A percentile compares a stretch with the other conserved stretches of the same genome.
phyloP scores from a whole-genome alignment of 306 rosid genomes.

The Quercus robur region DNA sequence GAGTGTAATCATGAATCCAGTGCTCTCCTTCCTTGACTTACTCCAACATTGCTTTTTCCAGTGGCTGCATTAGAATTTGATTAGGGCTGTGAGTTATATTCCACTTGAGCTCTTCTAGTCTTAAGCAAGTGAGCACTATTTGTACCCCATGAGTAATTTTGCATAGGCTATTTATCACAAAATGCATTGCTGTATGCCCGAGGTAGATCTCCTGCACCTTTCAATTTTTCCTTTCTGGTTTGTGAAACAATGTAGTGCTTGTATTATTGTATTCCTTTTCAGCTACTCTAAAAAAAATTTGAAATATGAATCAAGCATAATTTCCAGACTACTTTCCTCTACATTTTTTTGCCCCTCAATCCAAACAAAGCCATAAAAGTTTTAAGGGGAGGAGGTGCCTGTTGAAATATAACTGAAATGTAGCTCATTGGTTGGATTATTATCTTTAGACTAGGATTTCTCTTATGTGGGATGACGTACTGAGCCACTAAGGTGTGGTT shows the following conservation, averaged over 20 bases:
- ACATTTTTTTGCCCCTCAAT: no score
- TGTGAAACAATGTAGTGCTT: not conserved
- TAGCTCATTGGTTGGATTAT: no score
- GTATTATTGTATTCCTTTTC: not conserved
- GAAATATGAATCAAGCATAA: no score
- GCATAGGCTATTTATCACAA: not conserved
- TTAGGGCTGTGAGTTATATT: not conserved
- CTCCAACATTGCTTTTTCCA: not conserved
- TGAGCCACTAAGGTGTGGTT: no score
- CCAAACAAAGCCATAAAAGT: no score
- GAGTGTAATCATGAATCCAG: slow-evolving; percentile 3
- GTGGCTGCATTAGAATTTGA: not conserved
- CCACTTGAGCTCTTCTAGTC: not conserved
- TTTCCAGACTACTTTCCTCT: no score
- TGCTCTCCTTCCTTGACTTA: not conserved
- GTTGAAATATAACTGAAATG: no score
- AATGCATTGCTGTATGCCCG: not conserved
- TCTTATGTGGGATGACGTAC: no score
- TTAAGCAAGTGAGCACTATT: not conserved
- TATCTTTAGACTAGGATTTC: no score
- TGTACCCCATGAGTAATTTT: not conserved
- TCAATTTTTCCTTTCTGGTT: not conserved
- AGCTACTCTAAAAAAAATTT: not conserved
- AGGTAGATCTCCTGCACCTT: slow-evolving; percentile 6
- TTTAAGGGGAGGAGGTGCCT: no score